Evolutionary conservation across 2,329 filamentous ascomycete genomes (phyloP).

Genomic region (Cucurbitaria berberidis): DNA sequence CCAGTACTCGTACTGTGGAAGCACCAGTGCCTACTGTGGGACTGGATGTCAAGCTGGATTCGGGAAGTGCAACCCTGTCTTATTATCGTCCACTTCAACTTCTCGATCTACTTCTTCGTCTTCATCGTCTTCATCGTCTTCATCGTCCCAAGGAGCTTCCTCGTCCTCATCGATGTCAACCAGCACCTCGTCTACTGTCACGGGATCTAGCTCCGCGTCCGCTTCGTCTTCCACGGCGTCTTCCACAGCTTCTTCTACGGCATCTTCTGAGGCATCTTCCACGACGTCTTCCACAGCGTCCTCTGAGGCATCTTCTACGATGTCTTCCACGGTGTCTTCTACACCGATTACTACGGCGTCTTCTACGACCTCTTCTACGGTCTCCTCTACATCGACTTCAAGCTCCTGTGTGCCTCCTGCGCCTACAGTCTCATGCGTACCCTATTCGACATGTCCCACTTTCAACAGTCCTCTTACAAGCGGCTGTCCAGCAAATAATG

Average conservation of each 20-base stretch:
- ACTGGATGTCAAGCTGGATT: conserved; percentile 1
- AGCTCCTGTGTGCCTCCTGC: background rate
- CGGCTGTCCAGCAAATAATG: background rate
- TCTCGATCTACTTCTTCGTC: background rate
- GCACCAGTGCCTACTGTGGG: conserved; percentile 4
- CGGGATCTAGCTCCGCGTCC: background rate
- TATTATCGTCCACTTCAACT: background rate
- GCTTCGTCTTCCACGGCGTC: background rate
- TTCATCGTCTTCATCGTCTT: background rate
- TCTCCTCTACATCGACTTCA: background rate
- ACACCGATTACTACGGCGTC: background rate
- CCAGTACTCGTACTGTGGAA: conserved; percentile 10
- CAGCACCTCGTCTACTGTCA: background rate
- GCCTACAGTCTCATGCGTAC: background rate
- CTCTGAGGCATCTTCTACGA: background rate
- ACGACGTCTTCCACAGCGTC: too few relatives aligned
- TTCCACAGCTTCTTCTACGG: background rate
- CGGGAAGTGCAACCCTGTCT: background rate
- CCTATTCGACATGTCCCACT: background rate
- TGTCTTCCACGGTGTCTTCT: background rate
- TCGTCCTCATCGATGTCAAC: background rate
- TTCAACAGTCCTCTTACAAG: background rate
- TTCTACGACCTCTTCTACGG: background rate
- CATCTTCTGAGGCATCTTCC: background rate
- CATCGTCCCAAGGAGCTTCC: background rate